phyloP scores from a whole-genome alignment of 1,284 basidiomycete genomes.

The Athelia psychrophila region DNA sequence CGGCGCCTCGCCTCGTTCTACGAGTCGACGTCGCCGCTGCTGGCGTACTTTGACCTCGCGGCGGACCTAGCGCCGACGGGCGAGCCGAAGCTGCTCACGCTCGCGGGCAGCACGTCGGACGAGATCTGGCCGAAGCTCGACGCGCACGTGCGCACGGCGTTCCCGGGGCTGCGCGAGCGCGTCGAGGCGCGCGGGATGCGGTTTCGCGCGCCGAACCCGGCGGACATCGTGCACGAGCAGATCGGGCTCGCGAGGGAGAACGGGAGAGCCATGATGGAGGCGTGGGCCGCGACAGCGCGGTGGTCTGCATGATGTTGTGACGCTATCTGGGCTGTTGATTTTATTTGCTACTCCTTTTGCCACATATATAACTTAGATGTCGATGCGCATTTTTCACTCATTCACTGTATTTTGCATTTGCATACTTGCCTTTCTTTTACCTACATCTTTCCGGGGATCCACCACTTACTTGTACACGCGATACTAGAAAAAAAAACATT shows the following conservation, averaged over 20 bases:
- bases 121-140: slow-evolving; percentile 91
- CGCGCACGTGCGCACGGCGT: slow-evolving; percentile 49
- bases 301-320: too few relatives aligned
- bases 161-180: slow-evolving; percentile 57
- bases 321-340: too few relatives aligned
- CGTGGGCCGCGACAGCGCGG: not conserved
- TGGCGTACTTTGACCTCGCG: slow-evolving; percentile 70
- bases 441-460: too few relatives aligned
- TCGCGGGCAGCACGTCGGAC: slow-evolving; percentile 85
- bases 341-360: too few relatives aligned
- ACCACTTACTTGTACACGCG: too few relatives aligned
- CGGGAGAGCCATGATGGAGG: not conserved
- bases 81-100: slow-evolving; percentile 59
- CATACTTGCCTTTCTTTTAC: too few relatives aligned
- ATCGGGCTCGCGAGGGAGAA: not conserved
- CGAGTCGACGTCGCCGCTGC: slow-evolving; percentile 82
- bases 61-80: slow-evolving; percentile 30
- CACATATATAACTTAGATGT: too few relatives aligned
- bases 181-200: slow-evolving; percentile 31
- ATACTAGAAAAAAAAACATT: too few relatives aligned
- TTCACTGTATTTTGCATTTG: too few relatives aligned
- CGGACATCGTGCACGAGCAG: not conserved
- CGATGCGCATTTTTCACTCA: too few relatives aligned
- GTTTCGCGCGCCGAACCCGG: not conserved
- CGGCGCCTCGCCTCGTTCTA: slow-evolving; percentile 85